Evolutionary conservation across 163 green algal genomes (phyloP).

Genomic region (Chloromonas sp.): DNA sequence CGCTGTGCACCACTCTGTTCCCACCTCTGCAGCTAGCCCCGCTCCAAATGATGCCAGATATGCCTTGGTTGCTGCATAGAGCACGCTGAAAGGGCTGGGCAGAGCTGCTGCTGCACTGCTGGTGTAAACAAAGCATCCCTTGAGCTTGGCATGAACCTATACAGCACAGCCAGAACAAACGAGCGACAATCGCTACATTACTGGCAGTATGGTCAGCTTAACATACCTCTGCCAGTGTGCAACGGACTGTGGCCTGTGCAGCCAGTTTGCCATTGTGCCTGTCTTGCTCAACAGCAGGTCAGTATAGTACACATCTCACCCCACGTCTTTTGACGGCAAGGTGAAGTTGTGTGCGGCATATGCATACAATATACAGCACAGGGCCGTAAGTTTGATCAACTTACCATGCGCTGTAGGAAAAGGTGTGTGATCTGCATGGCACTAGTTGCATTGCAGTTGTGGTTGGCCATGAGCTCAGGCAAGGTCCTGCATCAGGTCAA

Average conservation of each 20-base stretch:
- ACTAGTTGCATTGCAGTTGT: constrained; percentile 88
- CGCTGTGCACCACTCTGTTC: neutral
- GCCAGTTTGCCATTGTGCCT: no score
- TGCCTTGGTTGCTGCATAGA: constrained; percentile 91
- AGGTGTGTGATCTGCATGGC: constrained; percentile 86
- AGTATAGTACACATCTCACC: no score
- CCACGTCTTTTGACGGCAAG: no score
- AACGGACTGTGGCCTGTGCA: no score
- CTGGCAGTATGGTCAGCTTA: no score
- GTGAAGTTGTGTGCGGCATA: no score
- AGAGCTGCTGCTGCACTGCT: constrained; percentile 70
- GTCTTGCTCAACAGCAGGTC: no score
- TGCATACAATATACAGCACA: no score
- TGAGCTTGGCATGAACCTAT: constrained; percentile 63
- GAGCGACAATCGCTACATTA: no score
- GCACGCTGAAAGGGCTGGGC: constrained; percentile 65
- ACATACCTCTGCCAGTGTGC: no score
- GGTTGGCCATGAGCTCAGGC: constrained; percentile 71
- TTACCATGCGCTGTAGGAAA: constrained; percentile 78
- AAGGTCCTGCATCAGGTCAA: constrained; percentile 42
- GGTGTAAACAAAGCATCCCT: constrained; percentile 88
- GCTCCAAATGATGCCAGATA: constrained; percentile 92
- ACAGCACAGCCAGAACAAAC: neutral
- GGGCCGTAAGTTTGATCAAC: neutral
- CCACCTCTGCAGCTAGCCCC: constrained; percentile 75